Base-by-base conservation (phyloP, 1,284 basidiomycete species). In the Cryptococcus wingfieldii region DNA sequence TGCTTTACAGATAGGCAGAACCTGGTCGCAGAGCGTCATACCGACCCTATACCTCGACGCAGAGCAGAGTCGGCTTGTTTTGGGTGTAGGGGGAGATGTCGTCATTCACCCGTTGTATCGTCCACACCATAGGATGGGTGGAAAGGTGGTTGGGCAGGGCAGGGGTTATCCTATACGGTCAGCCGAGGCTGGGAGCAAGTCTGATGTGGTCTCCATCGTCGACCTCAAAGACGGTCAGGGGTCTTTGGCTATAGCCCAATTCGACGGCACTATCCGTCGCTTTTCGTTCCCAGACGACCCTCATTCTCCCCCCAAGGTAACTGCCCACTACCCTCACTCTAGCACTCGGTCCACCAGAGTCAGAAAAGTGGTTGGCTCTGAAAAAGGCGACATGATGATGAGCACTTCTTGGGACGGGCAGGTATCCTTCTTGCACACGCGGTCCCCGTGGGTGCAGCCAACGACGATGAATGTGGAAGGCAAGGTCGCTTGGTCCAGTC, bases 211-310 rank as follows among this genome's bases (percentile, higher is more conserved):
- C 10, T 70, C 69, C 2, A 45, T 71, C 9, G 62, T 64, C 39
- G 53, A 58, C 6, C 56, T 70, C 10, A 55, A 55, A 27, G 50
- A 54, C 28, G 27, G 44, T 7, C 45, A 60, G 44, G 54, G 57
- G 4, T 51, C 56, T 31, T 19, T 69, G 1, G 60, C 58, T 14
- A 55, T 71, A 9, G 70, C 68, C 5, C 71, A 72, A 51, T 70
- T 66, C 47, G 68, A 72, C 58, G 71, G 72, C 37, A 69, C 64
- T 16, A 47, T 74, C 9, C 70, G 70, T 56, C 66, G 66, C 7
- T 18, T 48, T 14, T 28, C 39, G 39, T 41, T 49, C 19, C 52
- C 52, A 14, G 19, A 12, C 28, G 45, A 14, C 25, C 50, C 44
- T 13, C n/a, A 31, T 23, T 55, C 25, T 47, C 14, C 38, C 27